Conservation (phyloP, 2,329 filamentous ascomycete species). For the Rugonectria rugulosa region DNA sequence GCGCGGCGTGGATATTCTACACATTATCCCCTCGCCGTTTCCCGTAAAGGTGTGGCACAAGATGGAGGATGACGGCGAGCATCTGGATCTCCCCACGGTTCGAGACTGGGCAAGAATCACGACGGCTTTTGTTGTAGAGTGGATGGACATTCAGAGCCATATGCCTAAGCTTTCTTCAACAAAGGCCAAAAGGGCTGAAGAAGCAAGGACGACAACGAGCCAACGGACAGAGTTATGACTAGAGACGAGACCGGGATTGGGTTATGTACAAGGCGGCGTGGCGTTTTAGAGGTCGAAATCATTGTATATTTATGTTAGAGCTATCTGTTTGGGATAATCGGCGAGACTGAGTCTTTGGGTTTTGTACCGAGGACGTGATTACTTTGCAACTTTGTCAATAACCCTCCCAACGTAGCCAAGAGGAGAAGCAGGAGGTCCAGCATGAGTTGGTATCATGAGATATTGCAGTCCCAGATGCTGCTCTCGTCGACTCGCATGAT, state of each 20-base stretch:
- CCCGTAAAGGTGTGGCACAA: slow-evolving; percentile 89
- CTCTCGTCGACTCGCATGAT: not conserved
- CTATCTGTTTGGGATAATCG: no score
- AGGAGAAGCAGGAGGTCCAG: no score
- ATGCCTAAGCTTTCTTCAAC: slow-evolving; percentile 41
- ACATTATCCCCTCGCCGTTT: slow-evolving; percentile 87
- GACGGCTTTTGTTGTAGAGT: slow-evolving; percentile 86
- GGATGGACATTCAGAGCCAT: slow-evolving; percentile 76
- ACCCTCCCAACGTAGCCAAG: no score
- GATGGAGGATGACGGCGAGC: slow-evolving; percentile 81
- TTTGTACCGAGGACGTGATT: no score
- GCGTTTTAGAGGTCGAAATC: slow-evolving; percentile 28
- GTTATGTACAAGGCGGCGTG: slow-evolving; percentile 6
- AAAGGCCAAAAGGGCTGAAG: slow-evolving; percentile 38
- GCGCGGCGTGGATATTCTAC: slow-evolving; percentile 85
- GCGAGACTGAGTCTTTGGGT: no score
- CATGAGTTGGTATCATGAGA: not conserved
- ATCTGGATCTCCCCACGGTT: slow-evolving; percentile 81
- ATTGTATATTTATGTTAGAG: no score
- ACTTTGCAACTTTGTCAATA: no score
- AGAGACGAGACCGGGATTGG: not conserved
- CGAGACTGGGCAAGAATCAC: slow-evolving; percentile 89
- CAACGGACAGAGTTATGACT: slow-evolving; percentile 45
- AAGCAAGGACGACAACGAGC: slow-evolving; percentile 34
- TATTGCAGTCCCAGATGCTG: not conserved